These are phyloP conservation scores for Chaetomium sp. DNA, from an alignment of 2,329 filamentous ascomycete species.

Conservation along the genomic window DNA sequence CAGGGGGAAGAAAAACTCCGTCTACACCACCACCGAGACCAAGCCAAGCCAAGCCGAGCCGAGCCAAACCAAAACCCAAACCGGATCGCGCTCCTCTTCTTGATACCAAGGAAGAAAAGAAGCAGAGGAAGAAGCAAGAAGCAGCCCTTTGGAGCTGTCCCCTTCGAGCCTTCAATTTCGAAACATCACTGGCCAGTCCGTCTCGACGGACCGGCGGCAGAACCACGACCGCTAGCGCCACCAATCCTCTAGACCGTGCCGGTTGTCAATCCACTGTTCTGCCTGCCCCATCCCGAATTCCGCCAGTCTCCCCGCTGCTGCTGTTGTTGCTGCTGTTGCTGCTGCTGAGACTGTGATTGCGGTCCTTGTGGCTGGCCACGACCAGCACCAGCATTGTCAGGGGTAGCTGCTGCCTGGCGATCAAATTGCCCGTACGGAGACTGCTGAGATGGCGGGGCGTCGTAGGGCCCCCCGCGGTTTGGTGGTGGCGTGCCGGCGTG, in stretches of 20 bases:
- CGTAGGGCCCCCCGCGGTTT: slow-evolving; percentile 42
- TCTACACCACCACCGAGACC: no score
- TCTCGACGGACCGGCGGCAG: not conserved
- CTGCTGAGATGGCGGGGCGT: slow-evolving; percentile 30
- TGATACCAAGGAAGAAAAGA: no score
- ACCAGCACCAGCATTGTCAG: slow-evolving; percentile 37
- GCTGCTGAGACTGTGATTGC: slow-evolving; percentile 22
- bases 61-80: no score
- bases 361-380: slow-evolving; percentile 23
- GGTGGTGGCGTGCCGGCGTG: slow-evolving; percentile 42
- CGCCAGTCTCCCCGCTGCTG: slow-evolving; percentile 47
- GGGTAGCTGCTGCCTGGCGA: slow-evolving; percentile 3
- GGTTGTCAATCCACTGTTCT: slow-evolving; percentile 43
- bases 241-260: slow-evolving; percentile 33
- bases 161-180: not conserved
- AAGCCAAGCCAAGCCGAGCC: no score
- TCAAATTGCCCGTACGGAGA: slow-evolving; percentile 34
- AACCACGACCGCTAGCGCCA: not conserved
- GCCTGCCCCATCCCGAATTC: slow-evolving; percentile 49
- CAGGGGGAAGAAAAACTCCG: not conserved
- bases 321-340: slow-evolving; percentile 26
- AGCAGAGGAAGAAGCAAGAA: no score
- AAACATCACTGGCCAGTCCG: not conserved
- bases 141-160: no score
- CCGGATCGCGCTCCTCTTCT: no score